Evolutionary conservation across 108 stramenopile species (phyloP).

Genomic region (Nitzschia palea): DNA sequence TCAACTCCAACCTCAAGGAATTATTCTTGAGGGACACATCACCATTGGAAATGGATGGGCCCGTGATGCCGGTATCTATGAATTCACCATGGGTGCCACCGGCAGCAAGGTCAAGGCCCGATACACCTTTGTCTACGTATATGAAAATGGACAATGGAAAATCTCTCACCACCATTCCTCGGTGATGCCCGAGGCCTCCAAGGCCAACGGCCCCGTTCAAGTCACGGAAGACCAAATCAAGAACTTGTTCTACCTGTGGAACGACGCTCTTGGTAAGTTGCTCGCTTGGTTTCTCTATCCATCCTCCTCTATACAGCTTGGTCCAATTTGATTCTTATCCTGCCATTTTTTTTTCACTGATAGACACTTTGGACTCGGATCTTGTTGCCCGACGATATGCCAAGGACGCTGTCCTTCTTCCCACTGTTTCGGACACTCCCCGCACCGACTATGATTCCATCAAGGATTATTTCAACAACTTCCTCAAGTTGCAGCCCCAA

Average conservation of each 20-base stretch:
- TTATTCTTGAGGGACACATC: conserved; percentile 55
- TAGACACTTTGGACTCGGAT: conserved; percentile 45
- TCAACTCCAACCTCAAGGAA: conserved; percentile 53
- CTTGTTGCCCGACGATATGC: conserved; percentile 50
- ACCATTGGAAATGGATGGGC: conserved; percentile 50
- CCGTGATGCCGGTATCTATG: conserved; percentile 59
- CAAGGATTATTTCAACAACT: conserved; percentile 49
- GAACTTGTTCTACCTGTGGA: conserved; percentile 54
- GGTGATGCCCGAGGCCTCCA: conserved; percentile 51
- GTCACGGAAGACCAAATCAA: conserved; percentile 7
- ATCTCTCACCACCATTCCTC: conserved; percentile 72
- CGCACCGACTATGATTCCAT: conserved; percentile 45
- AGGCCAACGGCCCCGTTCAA: not conserved
- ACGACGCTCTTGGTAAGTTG: conserved; percentile 52
- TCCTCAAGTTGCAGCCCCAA: conserved; percentile 52
- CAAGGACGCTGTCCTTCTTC: conserved; percentile 43
- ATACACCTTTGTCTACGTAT: conserved; percentile 61
- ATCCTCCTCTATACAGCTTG: not conserved
- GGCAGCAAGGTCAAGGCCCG: conserved; percentile 58
- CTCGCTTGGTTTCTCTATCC: not conserved
- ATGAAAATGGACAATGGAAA: conserved; percentile 70
- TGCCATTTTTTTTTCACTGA: not conserved
- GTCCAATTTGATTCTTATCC: not conserved
- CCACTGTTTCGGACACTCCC: conserved; percentile 55
- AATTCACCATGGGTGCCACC: conserved; percentile 59